Base-by-base conservation (phyloP, 441 rosid species). In the Mallotus japonicus region DNA sequence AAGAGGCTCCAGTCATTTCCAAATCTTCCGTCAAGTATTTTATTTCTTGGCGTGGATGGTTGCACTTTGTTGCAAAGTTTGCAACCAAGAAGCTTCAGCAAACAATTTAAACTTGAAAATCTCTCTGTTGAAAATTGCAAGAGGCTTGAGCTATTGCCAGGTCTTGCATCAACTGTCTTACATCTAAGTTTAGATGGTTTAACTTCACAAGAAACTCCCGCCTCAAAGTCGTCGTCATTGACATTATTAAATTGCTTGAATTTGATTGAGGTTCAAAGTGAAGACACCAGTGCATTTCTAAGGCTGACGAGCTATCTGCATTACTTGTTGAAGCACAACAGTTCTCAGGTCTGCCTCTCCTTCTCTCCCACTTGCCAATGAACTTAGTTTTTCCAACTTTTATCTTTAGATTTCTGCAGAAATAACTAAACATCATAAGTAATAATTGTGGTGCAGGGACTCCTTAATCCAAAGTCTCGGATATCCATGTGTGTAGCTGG, bases 141-240 rank as follows among this genome's bases (percentile, higher is more conserved):
- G 28, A 24, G 28, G 73, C 89, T 87, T 37, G 76, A 73, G 67
- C 79, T 82, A 54, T 64, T 85, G 68, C 87, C 88, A 0, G 81
- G 80, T 46, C 85, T 87, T 78, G 85, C 80, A 42, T 73, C 77
- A 28, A 8, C 53, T 57, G 70, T 24, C 2, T 24, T 24, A 24
- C 28, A 24, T 24, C 1, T 24, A 24, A 24, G 28, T 2, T 24
- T 24, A 2, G 28, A 24, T 24, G 28, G 28, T 24, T 24, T 24
- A 24, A 24, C 28, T 24, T 24, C 28, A 24, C 28, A 24, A 24
- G 28, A 24, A 24, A 24, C 28, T 24, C 28, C 0, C 28, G 2
- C 28, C 28, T 0, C 28, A 24, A 2, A 24, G 28, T 24, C 28
- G 28, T 24, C 28, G 28, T 24, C 28, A 24, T 24, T 24, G 28